A percentile compares a stretch with the other conserved stretches of the same genome.
Conservation (phyloP, 768 basidiomycete species). For the Mycena pura region DNA sequence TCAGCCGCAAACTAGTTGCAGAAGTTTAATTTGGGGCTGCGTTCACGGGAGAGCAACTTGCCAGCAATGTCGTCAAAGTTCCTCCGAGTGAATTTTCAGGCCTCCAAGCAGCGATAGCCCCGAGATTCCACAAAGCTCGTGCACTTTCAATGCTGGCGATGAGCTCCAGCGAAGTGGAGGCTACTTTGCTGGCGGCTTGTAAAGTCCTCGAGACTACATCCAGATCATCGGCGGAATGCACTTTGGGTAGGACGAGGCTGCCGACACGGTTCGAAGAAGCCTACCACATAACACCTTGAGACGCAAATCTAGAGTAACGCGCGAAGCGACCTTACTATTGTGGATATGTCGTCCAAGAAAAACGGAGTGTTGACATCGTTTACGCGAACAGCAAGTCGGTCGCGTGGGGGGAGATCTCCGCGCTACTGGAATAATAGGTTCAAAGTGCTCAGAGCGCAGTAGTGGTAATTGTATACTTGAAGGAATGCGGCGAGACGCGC, state of each 20-base stretch:
- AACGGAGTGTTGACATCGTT: conserved; percentile 72
- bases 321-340: conserved; percentile 62
- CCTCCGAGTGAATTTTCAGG: conserved; percentile 60
- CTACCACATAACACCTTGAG: conserved; percentile 36
- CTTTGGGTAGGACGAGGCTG: conserved; percentile 85
- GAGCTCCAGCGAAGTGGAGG: conserved; percentile 54
- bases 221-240: conserved; percentile 73
- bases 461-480: conserved; percentile 44
- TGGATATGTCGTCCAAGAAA: conserved; percentile 67
- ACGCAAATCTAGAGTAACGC: neutral
- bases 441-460: neutral
- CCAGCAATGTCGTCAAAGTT: conserved; percentile 67
- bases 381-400: conserved; percentile 72
- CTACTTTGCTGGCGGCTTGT: conserved; percentile 35
- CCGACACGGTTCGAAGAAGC: conserved; percentile 54
- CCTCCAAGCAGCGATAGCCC: conserved; percentile 75
- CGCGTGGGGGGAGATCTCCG: conserved; percentile 47
- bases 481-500: conserved; percentile 61
- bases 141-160: conserved; percentile 91
- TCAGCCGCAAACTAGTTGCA: conserved; percentile 87
- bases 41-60: conserved; percentile 39
- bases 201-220: conserved; percentile 62
- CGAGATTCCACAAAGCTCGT: conserved; percentile 66
- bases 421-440: conserved; percentile 25
- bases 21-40: neutral